Evolutionary conservation across 768 basidiomycete genomes (phyloP), one percentile per base, ranked within the genome.

Genomic region (Macrocybe gigantea): DNA sequence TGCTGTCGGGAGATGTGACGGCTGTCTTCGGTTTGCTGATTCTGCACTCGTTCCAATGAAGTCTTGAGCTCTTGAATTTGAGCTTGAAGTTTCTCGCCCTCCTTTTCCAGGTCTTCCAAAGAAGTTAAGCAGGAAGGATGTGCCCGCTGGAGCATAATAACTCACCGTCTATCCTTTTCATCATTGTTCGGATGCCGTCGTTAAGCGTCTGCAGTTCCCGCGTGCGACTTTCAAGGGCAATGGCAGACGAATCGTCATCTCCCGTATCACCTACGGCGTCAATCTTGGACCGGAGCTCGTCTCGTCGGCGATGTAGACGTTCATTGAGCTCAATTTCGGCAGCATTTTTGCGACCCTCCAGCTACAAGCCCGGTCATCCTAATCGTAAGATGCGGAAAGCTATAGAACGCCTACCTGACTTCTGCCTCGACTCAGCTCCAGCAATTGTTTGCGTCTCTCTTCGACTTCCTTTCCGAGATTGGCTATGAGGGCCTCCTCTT

Each of bases 271-370:
- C 86, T n/a, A 88, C 67, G 15, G 77, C 68, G 53, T 96, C 93
- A 8, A 97, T 67, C 61, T 87, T 87, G 33, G 68, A 64, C 43
- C 80, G 78, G 6, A 98, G 60, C 54, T 94, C 95, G 43, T 91
- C 86, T 38, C 82, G 76, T 22, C 86, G 77, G 6, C 94, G 79
- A 14, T 83, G 77, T 10, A 98, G 73, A 55, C 84, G 84, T 63
- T 99, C 96, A 53, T 88, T 91, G 41, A 98, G 74, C 63, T 98
- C 95, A 46, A 96, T 94, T 61, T 96, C 93, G 30, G 96, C 66
- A 4, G 84, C 66, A 59, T 86, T 89, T 68, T 90, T 93, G 53
- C 74, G 75, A 9, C 81, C 77, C 36, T 88, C 83, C 53, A 92
- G 65, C 86, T 90, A 55, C 22, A 4, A 2, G 4, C 22, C 22